Percentiles rank a stretch among this genome's conserved stretches.
Evolutionary conservation across 2,329 filamentous ascomycete genomes (phyloP).

Genomic region (Cercospora nicotianae): DNA sequence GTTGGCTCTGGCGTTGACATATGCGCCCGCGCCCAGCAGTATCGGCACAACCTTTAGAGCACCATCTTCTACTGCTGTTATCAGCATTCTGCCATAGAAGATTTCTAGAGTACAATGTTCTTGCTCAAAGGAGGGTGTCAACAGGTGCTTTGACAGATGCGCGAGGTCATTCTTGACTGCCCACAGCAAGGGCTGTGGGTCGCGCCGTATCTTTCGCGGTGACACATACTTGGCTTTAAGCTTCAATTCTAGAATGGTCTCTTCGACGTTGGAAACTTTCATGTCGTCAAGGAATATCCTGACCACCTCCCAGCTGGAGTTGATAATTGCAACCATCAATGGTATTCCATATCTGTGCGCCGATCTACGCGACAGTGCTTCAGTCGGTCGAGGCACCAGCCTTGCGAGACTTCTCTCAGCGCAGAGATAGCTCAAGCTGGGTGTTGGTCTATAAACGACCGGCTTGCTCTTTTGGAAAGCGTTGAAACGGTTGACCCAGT

Average conservation of each 20-base stretch:
- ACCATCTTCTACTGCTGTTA: too few relatives aligned
- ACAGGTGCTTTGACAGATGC: too few relatives aligned
- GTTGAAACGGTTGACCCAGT: background rate
- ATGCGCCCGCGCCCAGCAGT: too few relatives aligned
- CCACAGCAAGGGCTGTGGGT: too few relatives aligned
- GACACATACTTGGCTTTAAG: background rate
- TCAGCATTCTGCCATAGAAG: too few relatives aligned
- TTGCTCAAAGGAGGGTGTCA: too few relatives aligned
- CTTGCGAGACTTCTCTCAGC: background rate
- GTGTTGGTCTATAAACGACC: background rate
- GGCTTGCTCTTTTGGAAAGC: background rate
- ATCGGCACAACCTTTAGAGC: too few relatives aligned
- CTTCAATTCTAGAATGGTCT: background rate
- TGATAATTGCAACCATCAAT: background rate
- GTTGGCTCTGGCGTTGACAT: too few relatives aligned
- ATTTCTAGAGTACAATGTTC: too few relatives aligned
- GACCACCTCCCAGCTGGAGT: background rate
- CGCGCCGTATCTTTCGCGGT: too few relatives aligned
- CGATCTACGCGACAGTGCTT: too few relatives aligned
- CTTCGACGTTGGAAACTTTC: background rate
- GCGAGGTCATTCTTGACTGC: too few relatives aligned
- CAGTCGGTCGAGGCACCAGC: background rate
- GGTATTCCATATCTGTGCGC: background rate
- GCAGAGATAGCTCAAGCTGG: background rate
- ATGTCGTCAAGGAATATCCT: background rate